Percentiles rank a stretch among this genome's conserved stretches.
Evolutionary conservation across 1,139 yeast species (phyloP).

Genomic region (Groenewaldozyma sp.): DNA sequence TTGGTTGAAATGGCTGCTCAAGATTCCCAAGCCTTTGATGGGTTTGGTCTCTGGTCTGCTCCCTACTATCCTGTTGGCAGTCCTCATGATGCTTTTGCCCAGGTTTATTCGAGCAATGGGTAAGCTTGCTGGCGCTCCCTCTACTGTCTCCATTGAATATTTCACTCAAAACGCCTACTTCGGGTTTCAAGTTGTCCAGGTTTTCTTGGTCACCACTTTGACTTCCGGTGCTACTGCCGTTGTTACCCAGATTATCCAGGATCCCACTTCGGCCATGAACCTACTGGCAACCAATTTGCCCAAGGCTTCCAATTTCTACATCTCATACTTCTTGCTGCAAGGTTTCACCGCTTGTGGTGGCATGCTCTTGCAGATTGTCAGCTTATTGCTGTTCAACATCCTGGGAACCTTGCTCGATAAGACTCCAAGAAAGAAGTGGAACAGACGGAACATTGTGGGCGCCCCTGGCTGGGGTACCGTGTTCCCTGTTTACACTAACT

Average conservation of each 20-base stretch:
- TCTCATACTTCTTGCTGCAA: slow-evolving; percentile 53
- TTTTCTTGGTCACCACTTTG: slow-evolving; percentile 69
- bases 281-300: slow-evolving; percentile 72
- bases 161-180: slow-evolving; percentile 81
- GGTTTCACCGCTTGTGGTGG: slow-evolving; percentile 80
- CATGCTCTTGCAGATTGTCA: slow-evolving; percentile 66
- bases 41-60: slow-evolving; percentile 83
- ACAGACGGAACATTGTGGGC: slow-evolving; percentile 54
- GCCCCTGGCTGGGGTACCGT: slow-evolving; percentile 77
- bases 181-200: slow-evolving; percentile 84
- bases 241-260: slow-evolving; percentile 53
- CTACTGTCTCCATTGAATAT: slow-evolving; percentile 62
- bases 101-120: slow-evolving; percentile 70
- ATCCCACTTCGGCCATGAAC: slow-evolving; percentile 60
- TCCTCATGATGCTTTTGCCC: slow-evolving; percentile 80
- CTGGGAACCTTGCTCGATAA: slow-evolving; percentile 62
- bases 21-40: slow-evolving; percentile 54
- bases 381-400: slow-evolving; percentile 58
- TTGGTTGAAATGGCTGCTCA: slow-evolving; percentile 61
- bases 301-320: slow-evolving; percentile 73
- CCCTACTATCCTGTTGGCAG: slow-evolving; percentile 73
- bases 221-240: slow-evolving; percentile 76
- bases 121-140: slow-evolving; percentile 57
- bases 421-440: slow-evolving; percentile 84
- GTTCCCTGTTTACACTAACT: slow-evolving; percentile 75